Percentiles rank a stretch among this genome's conserved stretches.
Conservation (phyloP, 345 rosid genomes). For the Dipteronia sinensis region DNA sequence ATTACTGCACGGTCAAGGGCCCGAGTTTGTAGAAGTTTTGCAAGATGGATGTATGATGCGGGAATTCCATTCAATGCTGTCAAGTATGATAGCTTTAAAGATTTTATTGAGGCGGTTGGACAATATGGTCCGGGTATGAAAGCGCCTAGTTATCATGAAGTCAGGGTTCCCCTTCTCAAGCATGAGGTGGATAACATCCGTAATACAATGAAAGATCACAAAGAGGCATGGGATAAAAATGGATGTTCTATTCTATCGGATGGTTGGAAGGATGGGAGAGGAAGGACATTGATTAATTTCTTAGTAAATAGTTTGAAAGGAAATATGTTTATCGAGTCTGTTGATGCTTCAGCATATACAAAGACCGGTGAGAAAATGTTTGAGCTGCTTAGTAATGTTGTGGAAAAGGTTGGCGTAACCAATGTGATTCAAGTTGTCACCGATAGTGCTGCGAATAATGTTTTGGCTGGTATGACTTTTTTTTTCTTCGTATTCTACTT, state of each 20-base stretch:
- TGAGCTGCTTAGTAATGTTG: not conserved
- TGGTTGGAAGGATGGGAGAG: slow-evolving; percentile 21
- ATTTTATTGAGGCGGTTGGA: not conserved
- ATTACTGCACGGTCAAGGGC: too few species aligned
- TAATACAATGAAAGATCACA: slow-evolving; percentile 2
- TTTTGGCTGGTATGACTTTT: too few species aligned
- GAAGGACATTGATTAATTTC: slow-evolving; percentile 16
- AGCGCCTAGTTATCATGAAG: not conserved
- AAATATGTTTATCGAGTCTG: too few species aligned
- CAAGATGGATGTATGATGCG: not conserved
- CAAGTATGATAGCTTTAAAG: not conserved
- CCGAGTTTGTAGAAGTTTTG: too few species aligned
- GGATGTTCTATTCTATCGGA: slow-evolving; percentile 35
- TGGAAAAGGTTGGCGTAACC: too few species aligned
- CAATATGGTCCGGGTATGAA: not conserved
- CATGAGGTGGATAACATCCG: not conserved
- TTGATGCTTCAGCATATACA: slow-evolving; percentile 9
- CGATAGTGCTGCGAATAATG: too few species aligned
- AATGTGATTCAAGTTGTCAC: too few species aligned
- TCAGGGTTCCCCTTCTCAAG: not conserved
- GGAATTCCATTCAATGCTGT: not conserved
- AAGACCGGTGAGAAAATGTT: slow-evolving; percentile 4
- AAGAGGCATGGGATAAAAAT: slow-evolving; percentile 16
- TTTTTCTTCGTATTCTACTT: too few species aligned
- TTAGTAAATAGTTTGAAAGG: not conserved